Evolutionary conservation across 495 filamentous ascomycete species (phyloP).

Genomic region (Endocarpon pusillum): DNA sequence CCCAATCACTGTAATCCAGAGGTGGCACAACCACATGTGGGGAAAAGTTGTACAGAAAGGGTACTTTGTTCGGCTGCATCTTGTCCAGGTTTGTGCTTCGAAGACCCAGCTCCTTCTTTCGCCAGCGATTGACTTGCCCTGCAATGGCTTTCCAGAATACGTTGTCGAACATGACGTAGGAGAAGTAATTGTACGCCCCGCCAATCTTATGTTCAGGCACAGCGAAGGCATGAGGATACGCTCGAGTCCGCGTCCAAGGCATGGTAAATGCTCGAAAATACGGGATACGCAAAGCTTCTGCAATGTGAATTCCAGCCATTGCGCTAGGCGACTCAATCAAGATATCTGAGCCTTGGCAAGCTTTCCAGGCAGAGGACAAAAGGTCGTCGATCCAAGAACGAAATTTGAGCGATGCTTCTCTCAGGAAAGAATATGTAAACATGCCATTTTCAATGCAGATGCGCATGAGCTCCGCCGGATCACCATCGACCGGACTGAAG

Average conservation of each 20-base stretch:
- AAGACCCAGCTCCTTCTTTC: slow-evolving; percentile 60
- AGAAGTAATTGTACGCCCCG: slow-evolving; percentile 84
- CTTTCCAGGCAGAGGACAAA: slow-evolving; percentile 63
- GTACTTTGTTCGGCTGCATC: slow-evolving; percentile 87
- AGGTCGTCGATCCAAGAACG: slow-evolving; percentile 87
- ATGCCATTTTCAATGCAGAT: slow-evolving; percentile 95
- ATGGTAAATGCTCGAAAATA: slow-evolving; percentile 98
- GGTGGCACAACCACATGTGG: slow-evolving; percentile 83
- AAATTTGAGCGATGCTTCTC: slow-evolving; percentile 74
- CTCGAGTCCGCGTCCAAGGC: slow-evolving; percentile 92
- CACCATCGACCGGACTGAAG: slow-evolving; percentile 73
- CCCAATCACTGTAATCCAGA: slow-evolving; percentile 94
- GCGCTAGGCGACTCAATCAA: slow-evolving; percentile 92
- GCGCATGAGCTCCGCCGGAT: slow-evolving; percentile 86
- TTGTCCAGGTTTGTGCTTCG: slow-evolving; percentile 74
- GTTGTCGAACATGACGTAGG: slow-evolving; percentile 93
- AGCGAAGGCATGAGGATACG: slow-evolving; percentile 96
- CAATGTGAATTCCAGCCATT: slow-evolving; percentile 96
- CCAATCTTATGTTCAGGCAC: slow-evolving; percentile 88
- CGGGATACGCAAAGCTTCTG: slow-evolving; percentile 83
- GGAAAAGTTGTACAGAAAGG: slow-evolving; percentile 95
- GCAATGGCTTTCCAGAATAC: slow-evolving; percentile 92
- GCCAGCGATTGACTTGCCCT: slow-evolving; percentile 84
- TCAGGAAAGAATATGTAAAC: slow-evolving; percentile 85
- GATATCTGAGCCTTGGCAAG: slow-evolving; percentile 76